Percentiles rank a stretch among this genome's conserved stretches.
Evolutionary conservation across 352 stramenopile species (phyloP).

Genomic region (Globisporangium canariense): DNA sequence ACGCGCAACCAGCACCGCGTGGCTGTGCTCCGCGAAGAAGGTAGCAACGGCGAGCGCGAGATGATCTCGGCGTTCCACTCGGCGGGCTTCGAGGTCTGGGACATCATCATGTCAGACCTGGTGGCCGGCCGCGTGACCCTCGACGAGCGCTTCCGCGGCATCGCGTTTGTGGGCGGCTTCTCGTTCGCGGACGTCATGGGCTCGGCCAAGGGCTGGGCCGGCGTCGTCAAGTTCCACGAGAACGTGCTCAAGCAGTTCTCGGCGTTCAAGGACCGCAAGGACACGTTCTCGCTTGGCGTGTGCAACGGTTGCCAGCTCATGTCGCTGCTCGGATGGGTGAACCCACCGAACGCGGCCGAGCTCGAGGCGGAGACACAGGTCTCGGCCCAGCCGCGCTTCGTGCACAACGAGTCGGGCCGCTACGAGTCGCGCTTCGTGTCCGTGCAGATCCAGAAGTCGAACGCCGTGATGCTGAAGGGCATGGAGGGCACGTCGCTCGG

Average conservation of each 20-base stretch:
- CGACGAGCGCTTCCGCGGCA: constrained; percentile 93
- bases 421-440: constrained; percentile 98
- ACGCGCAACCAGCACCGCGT: constrained; percentile 91
- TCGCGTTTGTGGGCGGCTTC: constrained; percentile 99
- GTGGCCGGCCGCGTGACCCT: constrained; percentile 89
- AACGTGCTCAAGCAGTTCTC: constrained; percentile 96
- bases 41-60: constrained; percentile 98
- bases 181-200: constrained; percentile 98
- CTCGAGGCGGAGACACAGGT: constrained; percentile 53
- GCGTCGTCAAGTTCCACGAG: constrained; percentile 96
- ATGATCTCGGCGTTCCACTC: constrained; percentile 97
- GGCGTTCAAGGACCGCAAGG: constrained; percentile 91
- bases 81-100: constrained; percentile 98
- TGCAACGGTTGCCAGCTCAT: constrained; percentile 99
- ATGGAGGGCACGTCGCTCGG: constrained; percentile 97
- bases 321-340: constrained; percentile 97
- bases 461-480: constrained; percentile 96
- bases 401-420: constrained; percentile 95
- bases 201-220: constrained; percentile 98
- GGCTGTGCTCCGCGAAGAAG: constrained; percentile 97
- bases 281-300: constrained; percentile 99
- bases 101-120: constrained; percentile 97
- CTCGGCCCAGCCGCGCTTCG: constrained; percentile 89
- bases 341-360: constrained; percentile 47
- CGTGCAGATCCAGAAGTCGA: constrained; percentile 94